Base-by-base conservation (phyloP, 2,329 filamentous ascomycete genomes). In the Colletotrichum godetiae region DNA sequence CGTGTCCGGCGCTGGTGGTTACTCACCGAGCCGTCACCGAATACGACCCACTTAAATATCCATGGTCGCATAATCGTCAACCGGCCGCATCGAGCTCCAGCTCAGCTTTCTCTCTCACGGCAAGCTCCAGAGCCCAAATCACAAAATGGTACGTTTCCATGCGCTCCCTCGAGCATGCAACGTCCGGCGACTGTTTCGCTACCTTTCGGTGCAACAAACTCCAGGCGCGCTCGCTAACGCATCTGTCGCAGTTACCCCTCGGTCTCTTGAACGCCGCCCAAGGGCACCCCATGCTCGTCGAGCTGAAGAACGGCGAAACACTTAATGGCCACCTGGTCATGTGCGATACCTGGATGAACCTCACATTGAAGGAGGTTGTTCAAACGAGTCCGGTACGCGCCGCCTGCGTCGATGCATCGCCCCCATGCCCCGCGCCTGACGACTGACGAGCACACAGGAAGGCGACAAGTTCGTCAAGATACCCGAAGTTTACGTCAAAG, bases 281-380 rank as follows among this genome's bases (percentile, higher is more conserved):
- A 88, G 97, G 97, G 89, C 95, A 98, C 82, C 96, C 97, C 4
- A 98, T 98, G 93, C 92, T 98, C 70, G 95, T 98, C 77, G 95
- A 98, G 87, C 93, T 98, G 77, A 98, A 98, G 88, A 97, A 96
- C 81, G 95, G 95, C 86, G 95, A 99, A 85, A 98, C 97, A 0
- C 90, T 99, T 74, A 99, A 98, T 85, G 97, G 97, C 75, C 95
- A 98, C 81, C 88, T 99, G 73, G 93, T 98, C 83, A 95, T 93
- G 83, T 99, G 96, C 91, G 97, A 99, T 84, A 99, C 96, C 61
- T 99, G 97, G 95, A 99, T 99, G 97, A 99, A 99, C 86, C 87
- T 99, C 78, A 98, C 96, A 2, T 86, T 99, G 77, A 97, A 97
- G 84, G 97, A 98, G 83, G 97, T 99, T 27, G 94, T 98, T 46